Evolutionary conservation across 805 yeast genomes (phyloP).

Genomic region (Jamesozyma gamospora): DNA sequence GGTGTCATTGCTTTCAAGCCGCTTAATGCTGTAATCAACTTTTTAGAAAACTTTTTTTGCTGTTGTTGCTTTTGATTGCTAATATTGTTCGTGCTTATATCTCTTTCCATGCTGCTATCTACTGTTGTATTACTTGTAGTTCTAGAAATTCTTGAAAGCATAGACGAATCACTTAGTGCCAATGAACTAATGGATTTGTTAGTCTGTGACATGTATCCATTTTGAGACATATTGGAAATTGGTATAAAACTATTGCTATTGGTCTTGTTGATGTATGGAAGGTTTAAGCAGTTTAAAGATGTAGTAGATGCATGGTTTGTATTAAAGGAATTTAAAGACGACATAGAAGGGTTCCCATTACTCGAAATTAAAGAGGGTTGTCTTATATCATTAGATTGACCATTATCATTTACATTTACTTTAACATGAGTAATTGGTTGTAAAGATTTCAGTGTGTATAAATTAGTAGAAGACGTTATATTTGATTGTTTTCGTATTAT

Average conservation of each 20-base stretch:
- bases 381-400: neutral
- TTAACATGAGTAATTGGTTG: too few species aligned
- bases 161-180: neutral
- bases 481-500: neutral
- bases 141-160: neutral
- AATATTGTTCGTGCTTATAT: neutral
- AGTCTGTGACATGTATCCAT: neutral
- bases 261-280: neutral
- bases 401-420: neutral
- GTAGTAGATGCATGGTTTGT: neutral
- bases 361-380: neutral
- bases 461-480: neutral
- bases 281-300: neutral
- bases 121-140: neutral
- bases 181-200: neutral
- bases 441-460: neutral
- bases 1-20: constrained; percentile 17
- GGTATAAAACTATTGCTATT: neutral
- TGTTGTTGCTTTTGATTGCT: neutral
- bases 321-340: neutral
- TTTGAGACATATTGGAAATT: neutral
- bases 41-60: constrained; percentile 9
- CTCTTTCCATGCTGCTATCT: neutral
- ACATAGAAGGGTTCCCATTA: neutral
- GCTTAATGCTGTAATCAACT: constrained; percentile 11